A percentile compares a stretch with the other conserved stretches of the same genome.
phyloP scores from a whole-genome alignment of 257 asterid species.

The Rhazya stricta region DNA sequence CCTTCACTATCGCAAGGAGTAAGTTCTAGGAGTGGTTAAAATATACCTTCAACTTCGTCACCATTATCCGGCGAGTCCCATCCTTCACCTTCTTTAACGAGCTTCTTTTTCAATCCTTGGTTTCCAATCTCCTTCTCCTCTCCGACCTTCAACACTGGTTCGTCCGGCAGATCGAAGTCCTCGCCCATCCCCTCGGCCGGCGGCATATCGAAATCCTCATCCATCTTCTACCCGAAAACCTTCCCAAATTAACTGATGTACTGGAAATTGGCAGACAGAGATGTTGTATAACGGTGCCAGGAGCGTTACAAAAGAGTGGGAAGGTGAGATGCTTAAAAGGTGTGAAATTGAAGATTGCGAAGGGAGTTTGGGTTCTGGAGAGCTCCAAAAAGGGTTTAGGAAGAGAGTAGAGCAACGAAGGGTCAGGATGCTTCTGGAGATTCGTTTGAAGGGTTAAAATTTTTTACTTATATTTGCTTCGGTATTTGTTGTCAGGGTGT shows the following conservation, averaged over 20 bases:
- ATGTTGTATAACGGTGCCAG: too few species aligned
- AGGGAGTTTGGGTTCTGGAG: slow-evolving; percentile 26
- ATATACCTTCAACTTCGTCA: slow-evolving; percentile 50
- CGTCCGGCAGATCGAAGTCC: slow-evolving; percentile 41
- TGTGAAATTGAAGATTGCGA: not conserved
- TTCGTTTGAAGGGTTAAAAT: not conserved
- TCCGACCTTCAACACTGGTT: slow-evolving; percentile 34
- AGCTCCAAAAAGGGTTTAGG: slow-evolving; percentile 20
- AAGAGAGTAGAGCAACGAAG: not conserved
- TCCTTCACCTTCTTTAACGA: slow-evolving; percentile 44
- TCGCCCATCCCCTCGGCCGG: slow-evolving; percentile 33
- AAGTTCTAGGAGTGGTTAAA: not conserved
- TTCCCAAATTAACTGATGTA: not conserved
- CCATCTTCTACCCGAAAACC: slow-evolving; percentile 17
- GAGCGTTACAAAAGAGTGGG: not conserved
- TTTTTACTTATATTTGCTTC: not conserved
- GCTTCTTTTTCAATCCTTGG: slow-evolving; percentile 51
- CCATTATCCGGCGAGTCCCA: slow-evolving; percentile 50
- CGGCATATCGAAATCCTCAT: slow-evolving; percentile 43
- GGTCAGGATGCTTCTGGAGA: slow-evolving; percentile 24
- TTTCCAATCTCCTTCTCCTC: slow-evolving; percentile 52
- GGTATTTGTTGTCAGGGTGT: too few species aligned
- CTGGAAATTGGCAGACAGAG: not conserved
- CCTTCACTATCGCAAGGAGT: not conserved
- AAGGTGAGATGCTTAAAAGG: not conserved